Conservation (phyloP, 495 filamentous ascomycete genomes). For the Talaromyces nanjingensis region DNA sequence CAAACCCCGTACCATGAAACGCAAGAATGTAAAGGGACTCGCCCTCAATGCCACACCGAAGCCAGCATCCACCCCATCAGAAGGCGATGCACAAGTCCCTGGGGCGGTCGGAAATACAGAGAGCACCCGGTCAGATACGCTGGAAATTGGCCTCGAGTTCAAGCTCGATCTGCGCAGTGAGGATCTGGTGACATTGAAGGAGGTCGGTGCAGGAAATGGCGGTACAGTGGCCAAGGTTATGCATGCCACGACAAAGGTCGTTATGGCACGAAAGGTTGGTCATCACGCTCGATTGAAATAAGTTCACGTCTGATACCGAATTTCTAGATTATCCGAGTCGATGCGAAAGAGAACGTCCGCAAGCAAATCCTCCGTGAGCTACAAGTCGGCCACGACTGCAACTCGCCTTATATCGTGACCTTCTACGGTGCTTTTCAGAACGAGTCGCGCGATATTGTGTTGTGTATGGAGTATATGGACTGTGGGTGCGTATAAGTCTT, state of each 20-base stretch:
- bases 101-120: slow-evolving; percentile 54
- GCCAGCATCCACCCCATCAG: slow-evolving; percentile 47
- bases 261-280: slow-evolving; percentile 93
- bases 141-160: slow-evolving; percentile 97
- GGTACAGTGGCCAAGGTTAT: slow-evolving; percentile 96
- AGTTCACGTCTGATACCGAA: neutral
- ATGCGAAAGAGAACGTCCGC: slow-evolving; percentile 91
- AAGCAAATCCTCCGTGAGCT: slow-evolving; percentile 94
- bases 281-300: neutral
- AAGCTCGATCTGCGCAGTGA: slow-evolving; percentile 86
- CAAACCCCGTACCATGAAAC: slow-evolving; percentile 85
- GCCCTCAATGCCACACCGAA: slow-evolving; percentile 66
- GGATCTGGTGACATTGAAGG: slow-evolving; percentile 86
- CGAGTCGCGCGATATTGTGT: slow-evolving; percentile 89
- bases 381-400: slow-evolving; percentile 97
- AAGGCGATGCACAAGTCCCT: slow-evolving; percentile 51
- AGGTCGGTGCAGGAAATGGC: slow-evolving; percentile 92
- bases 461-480: slow-evolving; percentile 99
- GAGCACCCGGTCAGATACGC: slow-evolving; percentile 60
- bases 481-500: slow-evolving; percentile 66
- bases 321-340: slow-evolving; percentile 87
- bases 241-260: slow-evolving; percentile 87
- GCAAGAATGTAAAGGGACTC: slow-evolving; percentile 97
- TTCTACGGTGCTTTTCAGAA: slow-evolving; percentile 98
- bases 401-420: slow-evolving; percentile 90